Conservation (phyloP, 2,329 filamentous ascomycete species). For the Scedosporium aurantiacum region DNA sequence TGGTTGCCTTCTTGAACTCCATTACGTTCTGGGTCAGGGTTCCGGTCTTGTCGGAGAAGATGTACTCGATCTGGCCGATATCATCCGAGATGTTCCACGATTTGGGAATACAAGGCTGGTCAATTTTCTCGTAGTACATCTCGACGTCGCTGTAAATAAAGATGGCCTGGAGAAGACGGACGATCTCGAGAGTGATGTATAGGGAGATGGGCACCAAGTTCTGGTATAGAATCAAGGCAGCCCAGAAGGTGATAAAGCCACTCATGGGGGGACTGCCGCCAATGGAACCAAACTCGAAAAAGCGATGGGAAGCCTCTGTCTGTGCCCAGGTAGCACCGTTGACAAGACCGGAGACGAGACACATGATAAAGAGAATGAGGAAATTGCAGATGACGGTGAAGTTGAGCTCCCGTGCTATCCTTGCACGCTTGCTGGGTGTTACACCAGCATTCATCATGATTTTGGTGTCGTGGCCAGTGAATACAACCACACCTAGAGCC, state of each 20-base stretch:
- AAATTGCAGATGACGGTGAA: conserved; percentile 98
- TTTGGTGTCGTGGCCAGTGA: conserved; percentile 84
- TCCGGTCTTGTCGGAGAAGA: conserved; percentile 97
- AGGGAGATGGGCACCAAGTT: conserved; percentile 98
- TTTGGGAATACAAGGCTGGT: conserved; percentile 92
- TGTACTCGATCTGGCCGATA: conserved; percentile 95
- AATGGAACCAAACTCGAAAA: conserved; percentile 78
- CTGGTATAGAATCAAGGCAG: conserved; percentile 87
- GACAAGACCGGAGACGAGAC: conserved; percentile 71
- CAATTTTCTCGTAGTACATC: conserved; percentile 95
- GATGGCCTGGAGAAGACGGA: conserved; percentile 82
- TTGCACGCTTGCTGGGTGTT: conserved; percentile 85
- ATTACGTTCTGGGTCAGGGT: conserved; percentile 97
- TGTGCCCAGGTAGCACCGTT: conserved; percentile 75
- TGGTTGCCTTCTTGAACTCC: conserved; percentile 98
- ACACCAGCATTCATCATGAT: conserved; percentile 98
- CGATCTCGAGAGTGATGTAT: conserved; percentile 94
- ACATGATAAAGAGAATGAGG: conserved; percentile 78
- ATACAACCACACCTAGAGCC: conserved; percentile 89
- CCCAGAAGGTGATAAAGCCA: conserved; percentile 96
- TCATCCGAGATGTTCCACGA: conserved; percentile 99
- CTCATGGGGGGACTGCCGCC: conserved; percentile 64
- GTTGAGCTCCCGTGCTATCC: conserved; percentile 87
- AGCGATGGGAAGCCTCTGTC: conserved; percentile 61
- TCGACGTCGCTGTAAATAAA: conserved; percentile 94